A percentile compares a stretch with the other conserved stretches of the same genome.
Evolutionary conservation across 305 asterid genomes (phyloP).

Genomic region (Petunia hybrid): DNA sequence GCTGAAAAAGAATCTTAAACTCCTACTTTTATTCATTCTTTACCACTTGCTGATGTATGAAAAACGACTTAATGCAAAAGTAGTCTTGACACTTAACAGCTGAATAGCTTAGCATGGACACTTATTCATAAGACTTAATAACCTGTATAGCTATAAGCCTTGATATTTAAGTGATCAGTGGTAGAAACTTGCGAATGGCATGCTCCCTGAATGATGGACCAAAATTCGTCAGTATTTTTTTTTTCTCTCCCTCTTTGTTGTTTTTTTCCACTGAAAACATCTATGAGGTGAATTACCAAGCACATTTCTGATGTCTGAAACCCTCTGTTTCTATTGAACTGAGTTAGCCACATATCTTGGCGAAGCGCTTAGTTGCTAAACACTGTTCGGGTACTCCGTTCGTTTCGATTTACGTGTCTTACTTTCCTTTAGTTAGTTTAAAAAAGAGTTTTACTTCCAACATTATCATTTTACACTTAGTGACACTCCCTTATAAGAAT

Average conservation of each 20-base stretch:
- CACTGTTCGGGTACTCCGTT: neutral
- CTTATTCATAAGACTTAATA: neutral
- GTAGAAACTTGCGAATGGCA: neutral
- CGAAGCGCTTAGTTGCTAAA: neutral
- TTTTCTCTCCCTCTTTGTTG: neutral
- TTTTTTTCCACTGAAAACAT: neutral
- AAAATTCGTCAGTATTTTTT: neutral
- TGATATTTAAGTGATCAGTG: neutral
- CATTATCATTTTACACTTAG: no score
- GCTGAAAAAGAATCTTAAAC: neutral
- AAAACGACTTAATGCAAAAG: neutral
- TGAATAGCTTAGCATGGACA: neutral
- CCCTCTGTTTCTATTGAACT: neutral
- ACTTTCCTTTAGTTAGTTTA: no score
- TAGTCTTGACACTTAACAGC: neutral
- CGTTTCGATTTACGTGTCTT: no score
- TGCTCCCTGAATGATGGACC: neutral
- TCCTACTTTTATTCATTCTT: neutral
- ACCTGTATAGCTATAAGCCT: conserved; percentile 1
- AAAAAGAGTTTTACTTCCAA: no score
- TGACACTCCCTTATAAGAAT: no score
- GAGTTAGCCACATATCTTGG: neutral
- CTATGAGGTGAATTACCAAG: neutral
- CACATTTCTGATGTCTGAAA: neutral
- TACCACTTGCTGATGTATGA: neutral